Percentiles rank a stretch among this genome's conserved stretches.
Evolutionary conservation across 2,329 filamentous ascomycete species (phyloP).

Genomic region (Aphanocladium album): DNA sequence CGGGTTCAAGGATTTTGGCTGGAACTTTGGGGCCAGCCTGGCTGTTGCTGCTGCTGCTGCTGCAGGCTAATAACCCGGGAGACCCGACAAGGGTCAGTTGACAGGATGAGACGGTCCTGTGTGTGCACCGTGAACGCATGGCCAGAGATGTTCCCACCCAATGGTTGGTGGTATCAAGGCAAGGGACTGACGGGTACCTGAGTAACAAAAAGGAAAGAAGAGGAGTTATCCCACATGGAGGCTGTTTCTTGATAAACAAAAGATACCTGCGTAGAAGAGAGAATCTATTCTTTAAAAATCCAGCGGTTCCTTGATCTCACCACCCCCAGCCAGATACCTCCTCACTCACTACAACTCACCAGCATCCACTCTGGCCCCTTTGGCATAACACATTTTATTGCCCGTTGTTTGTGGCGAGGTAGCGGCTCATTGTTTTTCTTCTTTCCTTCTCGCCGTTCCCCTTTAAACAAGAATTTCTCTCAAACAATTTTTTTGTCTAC

Average conservation of each 20-base stretch:
- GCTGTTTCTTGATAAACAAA: too few species aligned
- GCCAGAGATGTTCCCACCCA: background rate
- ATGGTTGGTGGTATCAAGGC: background rate
- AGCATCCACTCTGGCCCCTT: constrained; percentile 5
- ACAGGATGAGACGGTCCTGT: background rate
- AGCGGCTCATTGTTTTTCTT: constrained; percentile 12
- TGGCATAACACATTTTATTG: constrained; percentile 1
- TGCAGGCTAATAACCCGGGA: background rate
- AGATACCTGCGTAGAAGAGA: too few species aligned
- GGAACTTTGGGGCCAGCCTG: background rate
- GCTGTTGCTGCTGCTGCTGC: too few species aligned
- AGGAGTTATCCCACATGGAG: too few species aligned
- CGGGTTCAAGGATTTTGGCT: background rate
- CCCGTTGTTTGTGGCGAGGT: constrained; percentile 5
- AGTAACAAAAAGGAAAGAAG: background rate
- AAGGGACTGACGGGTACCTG: background rate
- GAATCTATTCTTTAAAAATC: background rate
- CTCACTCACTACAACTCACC: constrained; percentile 16
- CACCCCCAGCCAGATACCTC: constrained; percentile 13
- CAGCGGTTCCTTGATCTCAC: background rate
- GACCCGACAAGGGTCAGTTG: background rate
- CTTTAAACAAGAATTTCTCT: background rate
- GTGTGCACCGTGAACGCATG: background rate
- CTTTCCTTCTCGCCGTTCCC: background rate
- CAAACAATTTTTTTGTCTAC: background rate